These are phyloP conservation scores for Polygonum aviculare DNA, from an alignment of 148 eudicot genomes.

Conservation along the genomic window DNA sequence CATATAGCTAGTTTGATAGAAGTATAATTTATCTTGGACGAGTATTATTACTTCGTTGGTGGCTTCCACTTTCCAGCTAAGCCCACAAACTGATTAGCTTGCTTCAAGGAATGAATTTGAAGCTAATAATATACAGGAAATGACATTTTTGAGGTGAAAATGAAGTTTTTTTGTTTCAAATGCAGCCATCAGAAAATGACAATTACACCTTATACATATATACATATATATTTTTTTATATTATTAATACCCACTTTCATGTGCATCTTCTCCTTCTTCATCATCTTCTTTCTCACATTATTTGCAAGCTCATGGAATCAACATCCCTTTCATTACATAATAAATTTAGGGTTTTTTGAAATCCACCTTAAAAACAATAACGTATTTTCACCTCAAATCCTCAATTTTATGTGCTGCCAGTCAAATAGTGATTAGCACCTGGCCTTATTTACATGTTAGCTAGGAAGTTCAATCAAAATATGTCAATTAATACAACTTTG, in stretches of 20 bases:
- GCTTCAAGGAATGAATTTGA: not conserved
- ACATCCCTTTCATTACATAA: no score
- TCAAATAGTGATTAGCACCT: not conserved
- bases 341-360: no score
- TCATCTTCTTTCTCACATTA: not conserved
- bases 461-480: not conserved
- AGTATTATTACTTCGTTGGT: not conserved
- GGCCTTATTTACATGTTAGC: not conserved
- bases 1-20: no score
- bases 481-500: not conserved
- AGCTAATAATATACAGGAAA: not conserved
- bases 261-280: not conserved
- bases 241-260: not conserved
- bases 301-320: not conserved
- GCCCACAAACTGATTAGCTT: not conserved
- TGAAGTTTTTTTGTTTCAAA: not conserved
- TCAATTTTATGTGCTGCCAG: no score
- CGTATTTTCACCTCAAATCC: no score
- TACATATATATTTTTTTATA: not conserved
- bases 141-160: not conserved
- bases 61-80: not conserved
- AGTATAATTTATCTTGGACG: no score
- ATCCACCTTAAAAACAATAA: not conserved
- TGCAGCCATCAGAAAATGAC: not conserved
- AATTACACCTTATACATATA: not conserved